These are phyloP conservation scores for Punica granatum DNA, from an alignment of 345 rosid species.

Conservation along the genomic window DNA sequence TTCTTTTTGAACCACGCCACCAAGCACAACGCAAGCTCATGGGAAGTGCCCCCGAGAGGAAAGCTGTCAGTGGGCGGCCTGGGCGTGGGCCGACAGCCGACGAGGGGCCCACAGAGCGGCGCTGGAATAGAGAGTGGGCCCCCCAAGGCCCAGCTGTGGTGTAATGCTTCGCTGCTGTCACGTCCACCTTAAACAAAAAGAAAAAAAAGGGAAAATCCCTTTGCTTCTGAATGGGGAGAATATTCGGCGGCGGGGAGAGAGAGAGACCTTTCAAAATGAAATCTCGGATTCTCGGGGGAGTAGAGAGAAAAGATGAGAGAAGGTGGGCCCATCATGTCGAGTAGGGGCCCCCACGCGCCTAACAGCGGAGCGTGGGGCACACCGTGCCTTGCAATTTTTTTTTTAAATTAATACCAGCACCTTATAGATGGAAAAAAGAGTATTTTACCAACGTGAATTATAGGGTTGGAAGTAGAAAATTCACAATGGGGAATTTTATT, in stretches of 20 bases:
- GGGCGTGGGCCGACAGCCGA: slow-evolving; percentile 42
- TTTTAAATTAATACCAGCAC: too few species aligned
- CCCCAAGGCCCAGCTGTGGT: not conserved
- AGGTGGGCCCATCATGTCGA: not conserved
- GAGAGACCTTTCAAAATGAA: too few species aligned
- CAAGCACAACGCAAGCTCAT: slow-evolving; percentile 29
- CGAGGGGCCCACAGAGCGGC: slow-evolving; percentile 34
- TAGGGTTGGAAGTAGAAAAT: too few species aligned
- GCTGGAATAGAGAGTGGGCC: slow-evolving; percentile 21
- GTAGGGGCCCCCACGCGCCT: not conserved
- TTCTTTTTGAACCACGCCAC: not conserved
- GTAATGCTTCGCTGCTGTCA: slow-evolving; percentile 2
- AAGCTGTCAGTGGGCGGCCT: slow-evolving; percentile 11
- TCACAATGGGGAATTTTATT: too few species aligned
- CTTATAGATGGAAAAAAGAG: too few species aligned
- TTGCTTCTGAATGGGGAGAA: slow-evolving; percentile 9
- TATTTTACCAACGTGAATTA: too few species aligned
- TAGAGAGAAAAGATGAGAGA: not conserved
- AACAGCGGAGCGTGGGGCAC: not conserved
- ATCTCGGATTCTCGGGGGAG: too few species aligned
- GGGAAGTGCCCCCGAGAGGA: slow-evolving; percentile 18
- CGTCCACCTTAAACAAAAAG: not conserved
- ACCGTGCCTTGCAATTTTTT: too few species aligned
- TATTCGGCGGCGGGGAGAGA: slow-evolving; percentile 51
- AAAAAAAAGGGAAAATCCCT: too few species aligned